Percentiles rank a stretch among this genome's conserved stretches.
These are phyloP conservation scores for Cercospora sp. DNA, from an alignment of 2,329 filamentous ascomycete species.

Conservation along the genomic window DNA sequence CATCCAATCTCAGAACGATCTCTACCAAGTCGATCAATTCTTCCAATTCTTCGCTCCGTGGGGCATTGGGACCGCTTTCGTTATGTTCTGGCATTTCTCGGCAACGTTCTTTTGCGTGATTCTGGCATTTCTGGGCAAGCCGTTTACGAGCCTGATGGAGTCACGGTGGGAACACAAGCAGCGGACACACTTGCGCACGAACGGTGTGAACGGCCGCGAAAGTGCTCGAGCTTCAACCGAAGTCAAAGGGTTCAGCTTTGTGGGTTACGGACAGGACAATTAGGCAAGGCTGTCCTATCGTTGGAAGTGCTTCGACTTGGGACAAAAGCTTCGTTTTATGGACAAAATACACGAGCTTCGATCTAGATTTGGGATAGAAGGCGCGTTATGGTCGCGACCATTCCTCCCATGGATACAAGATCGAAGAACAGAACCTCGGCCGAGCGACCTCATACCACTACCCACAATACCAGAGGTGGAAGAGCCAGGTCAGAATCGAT, in stretches of 20 bases:
- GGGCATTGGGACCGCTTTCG: conserved; percentile 47
- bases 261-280: neutral
- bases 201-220: conserved; percentile 9
- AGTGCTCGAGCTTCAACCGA: neutral
- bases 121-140: conserved; percentile 55
- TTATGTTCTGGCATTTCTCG: conserved; percentile 63
- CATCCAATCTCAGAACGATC: conserved; percentile 74
- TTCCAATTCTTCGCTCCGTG: conserved; percentile 69
- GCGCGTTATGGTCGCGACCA: neutral
- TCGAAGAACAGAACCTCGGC: neutral
- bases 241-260: conserved; percentile 8
- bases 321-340: neutral
- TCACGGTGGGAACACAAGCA: conserved; percentile 11
- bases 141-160: conserved; percentile 43
- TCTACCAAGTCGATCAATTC: conserved; percentile 76
- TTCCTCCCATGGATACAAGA: neutral
- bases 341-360: neutral
- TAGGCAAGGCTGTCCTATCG: neutral
- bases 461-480: neutral
- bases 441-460: neutral
- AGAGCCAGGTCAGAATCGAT: neutral
- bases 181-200: conserved; percentile 7
- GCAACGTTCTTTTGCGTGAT: conserved; percentile 66
- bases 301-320: neutral
- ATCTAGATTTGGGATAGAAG: neutral